These are phyloP conservation scores for Phytopythium chamaehyphon DNA, from an alignment of 352 stramenopile genomes.

Conservation along the genomic window DNA sequence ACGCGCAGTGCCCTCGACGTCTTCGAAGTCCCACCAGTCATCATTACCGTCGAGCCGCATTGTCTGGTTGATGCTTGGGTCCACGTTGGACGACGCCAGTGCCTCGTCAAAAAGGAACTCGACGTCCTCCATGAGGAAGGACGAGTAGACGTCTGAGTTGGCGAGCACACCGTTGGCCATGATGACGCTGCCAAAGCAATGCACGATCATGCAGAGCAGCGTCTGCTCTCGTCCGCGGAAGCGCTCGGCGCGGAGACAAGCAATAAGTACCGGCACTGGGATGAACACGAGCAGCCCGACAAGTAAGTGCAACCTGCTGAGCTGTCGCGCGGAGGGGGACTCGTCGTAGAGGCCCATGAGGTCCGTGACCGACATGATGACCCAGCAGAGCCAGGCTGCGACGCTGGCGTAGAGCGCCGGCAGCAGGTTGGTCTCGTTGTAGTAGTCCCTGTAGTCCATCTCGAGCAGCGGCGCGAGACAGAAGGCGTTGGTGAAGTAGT, in stretches of 20 bases:
- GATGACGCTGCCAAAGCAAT: slow-evolving; percentile 59
- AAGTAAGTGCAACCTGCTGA: slow-evolving; percentile 32
- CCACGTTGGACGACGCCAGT: slow-evolving; percentile 10
- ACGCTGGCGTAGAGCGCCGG: slow-evolving; percentile 62
- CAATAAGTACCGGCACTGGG: slow-evolving; percentile 51
- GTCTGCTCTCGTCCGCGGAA: slow-evolving; percentile 59
- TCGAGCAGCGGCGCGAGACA: slow-evolving; percentile 50
- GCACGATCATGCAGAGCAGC: slow-evolving; percentile 57
- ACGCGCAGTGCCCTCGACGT: slow-evolving; percentile 46
- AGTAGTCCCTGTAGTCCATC: slow-evolving; percentile 79
- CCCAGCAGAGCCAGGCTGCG: slow-evolving; percentile 53
- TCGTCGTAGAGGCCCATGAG: slow-evolving; percentile 37
- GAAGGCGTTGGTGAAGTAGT: slow-evolving; percentile 79
- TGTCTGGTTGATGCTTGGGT: slow-evolving; percentile 8
- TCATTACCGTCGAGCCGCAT: slow-evolving; percentile 29
- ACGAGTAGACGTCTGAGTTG: slow-evolving; percentile 35
- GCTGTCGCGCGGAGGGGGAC: slow-evolving; percentile 21
- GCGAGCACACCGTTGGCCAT: slow-evolving; percentile 43
- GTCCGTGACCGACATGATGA: slow-evolving; percentile 35
- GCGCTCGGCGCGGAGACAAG: slow-evolving; percentile 38
- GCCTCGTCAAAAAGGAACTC: slow-evolving; percentile 40
- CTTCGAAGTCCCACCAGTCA: slow-evolving; percentile 57
- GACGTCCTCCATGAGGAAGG: slow-evolving; percentile 46
- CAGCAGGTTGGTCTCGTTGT: slow-evolving; percentile 61
- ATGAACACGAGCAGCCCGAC: slow-evolving; percentile 53